Conservation (phyloP, 257 asterid genomes). For the Cruciata laevipes region DNA sequence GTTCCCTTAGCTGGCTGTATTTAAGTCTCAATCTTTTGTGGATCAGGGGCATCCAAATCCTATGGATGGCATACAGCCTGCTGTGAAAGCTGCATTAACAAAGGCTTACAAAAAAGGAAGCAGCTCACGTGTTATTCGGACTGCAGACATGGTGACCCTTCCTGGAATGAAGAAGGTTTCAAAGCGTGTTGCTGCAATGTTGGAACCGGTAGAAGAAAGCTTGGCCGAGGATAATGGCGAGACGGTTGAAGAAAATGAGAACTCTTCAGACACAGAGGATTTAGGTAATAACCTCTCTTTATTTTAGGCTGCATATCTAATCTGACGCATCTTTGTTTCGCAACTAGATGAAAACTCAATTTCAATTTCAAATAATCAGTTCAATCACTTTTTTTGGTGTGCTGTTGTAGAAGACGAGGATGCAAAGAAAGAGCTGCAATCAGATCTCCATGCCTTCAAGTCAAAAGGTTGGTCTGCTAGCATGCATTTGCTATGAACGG, state of each 20-base stretch:
- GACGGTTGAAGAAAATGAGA: constrained; percentile 48
- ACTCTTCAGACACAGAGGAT: constrained; percentile 64
- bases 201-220: constrained; percentile 72
- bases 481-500: not conserved
- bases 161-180: constrained; percentile 83
- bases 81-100: constrained; percentile 83
- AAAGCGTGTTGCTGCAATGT: constrained; percentile 91
- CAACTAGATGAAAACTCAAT: not conserved
- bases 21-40: constrained; percentile 3
- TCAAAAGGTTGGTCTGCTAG: constrained; percentile 45
- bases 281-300: constrained; percentile 37
- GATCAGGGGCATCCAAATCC: constrained; percentile 77
- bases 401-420: constrained; percentile 34
- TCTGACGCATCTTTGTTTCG: not conserved
- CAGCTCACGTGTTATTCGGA: constrained; percentile 65
- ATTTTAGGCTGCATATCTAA: not conserved
- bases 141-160: constrained; percentile 81
- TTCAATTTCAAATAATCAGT: not conserved
- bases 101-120: constrained; percentile 90
- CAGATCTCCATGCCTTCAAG: constrained; percentile 58
- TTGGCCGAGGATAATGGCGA: constrained; percentile 38
- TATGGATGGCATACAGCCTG: constrained; percentile 78
- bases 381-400: constrained; percentile 16
- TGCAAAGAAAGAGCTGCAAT: constrained; percentile 54
- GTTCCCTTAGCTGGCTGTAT: not conserved